Evolutionary conservation across 2,329 filamentous ascomycete species (phyloP), one percentile per base, ranked within the genome.

Genomic region (Clonostachys rosea): DNA sequence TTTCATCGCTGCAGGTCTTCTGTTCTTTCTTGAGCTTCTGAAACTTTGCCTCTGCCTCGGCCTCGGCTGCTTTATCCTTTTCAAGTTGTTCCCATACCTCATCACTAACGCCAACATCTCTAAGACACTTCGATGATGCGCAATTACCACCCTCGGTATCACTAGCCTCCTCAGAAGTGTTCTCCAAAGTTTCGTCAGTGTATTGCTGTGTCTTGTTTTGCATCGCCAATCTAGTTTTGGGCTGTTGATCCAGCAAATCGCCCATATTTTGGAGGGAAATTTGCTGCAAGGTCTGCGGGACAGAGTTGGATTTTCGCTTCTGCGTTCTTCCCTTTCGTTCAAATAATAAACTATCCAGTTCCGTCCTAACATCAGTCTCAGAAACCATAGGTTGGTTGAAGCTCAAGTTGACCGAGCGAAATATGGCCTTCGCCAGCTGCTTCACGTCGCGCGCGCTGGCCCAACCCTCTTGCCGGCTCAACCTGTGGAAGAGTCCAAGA

Each of bases 361-460:
- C 49, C 2, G 10, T 6, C 0, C 40, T 34, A 2, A 66, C 42
- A 0, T 53, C 37, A 0, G 41, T 40, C 12, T 64, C 49, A 0
- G 54, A 52, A 2, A 68, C n/a, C 0, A 5, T 49, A 3, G 63
- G 16, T 0, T n/a, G 14, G 0, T 44, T 6, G 1, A 34, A 35
- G 9, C 42, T 41, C 6, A 60, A 33, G 14, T 59, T 53, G 3
- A 62, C 42, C n/a, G 44, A 51, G 16, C 49, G 59, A 51, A 81
- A 80, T 2, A 85, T 73, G 1, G 45, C 54, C 48, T 75, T 79
- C 0, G 66, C 70, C 0, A 87, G 40, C 0, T 73, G 75, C 12
- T 78, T 64, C 2, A 88, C 73, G 42, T 88, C 84, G 5, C 84
- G 71, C 0, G 76, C 83, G 50, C 79, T 87, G 0, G 76, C 84